A percentile compares a stretch with the other conserved stretches of the same genome.
Evolutionary conservation across 805 yeast genomes (phyloP).

Genomic region (Candida hungchunana): DNA sequence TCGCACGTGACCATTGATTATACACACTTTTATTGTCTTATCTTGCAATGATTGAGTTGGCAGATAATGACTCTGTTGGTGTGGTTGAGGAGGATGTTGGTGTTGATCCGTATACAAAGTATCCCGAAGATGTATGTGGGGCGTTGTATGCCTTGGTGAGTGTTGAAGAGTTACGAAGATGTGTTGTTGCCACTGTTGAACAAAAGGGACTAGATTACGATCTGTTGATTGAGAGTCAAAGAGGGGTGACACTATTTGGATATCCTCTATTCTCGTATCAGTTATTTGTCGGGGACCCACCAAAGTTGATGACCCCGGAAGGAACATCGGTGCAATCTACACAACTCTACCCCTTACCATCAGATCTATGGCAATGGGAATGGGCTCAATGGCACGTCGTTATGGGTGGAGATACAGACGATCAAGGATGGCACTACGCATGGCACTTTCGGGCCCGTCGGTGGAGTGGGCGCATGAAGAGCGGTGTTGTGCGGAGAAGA

Average conservation of each 20-base stretch:
- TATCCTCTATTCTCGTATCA: conserved; percentile 46
- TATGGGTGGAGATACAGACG: conserved; percentile 68
- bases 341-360: conserved; percentile 41
- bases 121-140: too few relatives aligned
- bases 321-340: conserved; percentile 22
- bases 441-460: conserved; percentile 39
- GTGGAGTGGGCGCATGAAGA: conserved; percentile 54
- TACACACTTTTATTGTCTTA: too few relatives aligned
- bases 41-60: too few relatives aligned
- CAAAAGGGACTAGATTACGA: conserved; percentile 28
- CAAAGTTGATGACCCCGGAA: conserved; percentile 21
- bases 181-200: not conserved
- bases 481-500: conserved; percentile 59
- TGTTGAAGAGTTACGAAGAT: too few relatives aligned
- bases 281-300: conserved; percentile 45
- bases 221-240: conserved; percentile 47
- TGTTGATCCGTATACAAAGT: too few relatives aligned
- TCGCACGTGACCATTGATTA: too few relatives aligned
- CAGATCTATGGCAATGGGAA: conserved; percentile 58
- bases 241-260: conserved; percentile 51
- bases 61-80: too few relatives aligned
- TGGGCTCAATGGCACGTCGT: conserved; percentile 73
- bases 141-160: too few relatives aligned
- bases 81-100: too few relatives aligned
- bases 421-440: conserved; percentile 80